Percentiles rank a stretch among this genome's conserved stretches.
These are phyloP conservation scores for Symbiodinium pilosum DNA, from an alignment of 73 alveolate species.

Conservation along the genomic window DNA sequence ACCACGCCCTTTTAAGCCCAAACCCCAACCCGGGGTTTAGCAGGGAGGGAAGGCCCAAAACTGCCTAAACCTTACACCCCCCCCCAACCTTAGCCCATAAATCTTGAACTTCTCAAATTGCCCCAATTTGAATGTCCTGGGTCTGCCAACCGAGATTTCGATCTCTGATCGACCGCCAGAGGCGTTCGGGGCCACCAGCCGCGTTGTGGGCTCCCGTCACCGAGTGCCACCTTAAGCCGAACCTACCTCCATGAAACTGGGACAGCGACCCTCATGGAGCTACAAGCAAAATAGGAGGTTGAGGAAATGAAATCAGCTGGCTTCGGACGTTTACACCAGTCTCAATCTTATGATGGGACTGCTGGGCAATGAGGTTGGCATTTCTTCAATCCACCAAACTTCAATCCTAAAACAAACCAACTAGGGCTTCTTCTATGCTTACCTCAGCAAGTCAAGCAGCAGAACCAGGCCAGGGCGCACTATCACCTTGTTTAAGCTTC, in stretches of 20 bases:
- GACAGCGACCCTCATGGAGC: too few relatives aligned
- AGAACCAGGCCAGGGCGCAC: not conserved
- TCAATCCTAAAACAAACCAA: too few relatives aligned
- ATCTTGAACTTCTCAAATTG: not conserved
- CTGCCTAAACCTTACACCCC: not conserved
- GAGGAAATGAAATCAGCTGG: too few relatives aligned
- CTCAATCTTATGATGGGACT: too few relatives aligned
- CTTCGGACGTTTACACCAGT: too few relatives aligned
- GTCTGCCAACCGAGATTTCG: not conserved
- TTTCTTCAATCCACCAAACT: too few relatives aligned
- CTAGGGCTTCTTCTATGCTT: too few relatives aligned
- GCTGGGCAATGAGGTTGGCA: too few relatives aligned
- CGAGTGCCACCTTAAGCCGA: constrained; percentile 12
- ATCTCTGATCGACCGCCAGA: not conserved
- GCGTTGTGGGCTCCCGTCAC: not conserved
- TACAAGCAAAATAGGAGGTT: too few relatives aligned
- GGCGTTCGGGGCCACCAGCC: not conserved
- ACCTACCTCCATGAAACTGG: too few relatives aligned
- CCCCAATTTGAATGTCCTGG: too few relatives aligned
- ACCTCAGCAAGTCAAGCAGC: not conserved
- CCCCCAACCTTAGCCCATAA: not conserved
- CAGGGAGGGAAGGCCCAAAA: not conserved
- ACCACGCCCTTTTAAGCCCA: too few relatives aligned
- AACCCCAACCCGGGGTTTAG: not conserved
- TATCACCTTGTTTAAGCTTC: not conserved